A percentile compares a stretch with the other conserved stretches of the same genome.
Evolutionary conservation across 2,329 filamentous ascomycete species (phyloP).

Genomic region (Beauveria bassiana): DNA sequence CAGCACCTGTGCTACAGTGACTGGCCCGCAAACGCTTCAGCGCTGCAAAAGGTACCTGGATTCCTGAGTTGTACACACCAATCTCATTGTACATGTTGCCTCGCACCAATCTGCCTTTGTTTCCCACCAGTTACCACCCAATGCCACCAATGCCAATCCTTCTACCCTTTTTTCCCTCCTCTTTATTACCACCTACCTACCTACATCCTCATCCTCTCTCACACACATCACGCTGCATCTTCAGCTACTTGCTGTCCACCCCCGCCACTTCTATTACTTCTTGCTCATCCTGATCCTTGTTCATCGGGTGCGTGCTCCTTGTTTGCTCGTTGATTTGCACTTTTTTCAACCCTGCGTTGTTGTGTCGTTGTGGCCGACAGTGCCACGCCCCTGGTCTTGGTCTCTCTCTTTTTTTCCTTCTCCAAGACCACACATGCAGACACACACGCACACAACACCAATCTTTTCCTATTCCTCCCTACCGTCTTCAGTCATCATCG

Average conservation of each 20-base stretch:
- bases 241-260: neutral
- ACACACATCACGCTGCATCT: neutral
- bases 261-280: neutral
- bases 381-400: neutral
- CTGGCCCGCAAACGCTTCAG: neutral
- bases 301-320: neutral
- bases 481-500: neutral
- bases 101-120: neutral
- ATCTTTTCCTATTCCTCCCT: neutral
- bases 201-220: neutral
- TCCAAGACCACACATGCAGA: neutral
- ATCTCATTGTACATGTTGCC: neutral
- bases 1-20: neutral
- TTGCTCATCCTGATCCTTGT: neutral
- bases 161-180: constrained; percentile 8
- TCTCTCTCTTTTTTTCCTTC: neutral
- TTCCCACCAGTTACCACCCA: neutral
- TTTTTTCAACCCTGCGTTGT: neutral
- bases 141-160: neutral
- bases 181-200: neutral
- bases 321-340: constrained; percentile 10
- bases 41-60: neutral
- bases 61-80: neutral
- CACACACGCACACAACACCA: neutral
- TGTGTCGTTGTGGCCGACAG: neutral